phyloP scores from a whole-genome alignment of 2,329 filamentous ascomycete species.

The Byssothecium circinans region DNA sequence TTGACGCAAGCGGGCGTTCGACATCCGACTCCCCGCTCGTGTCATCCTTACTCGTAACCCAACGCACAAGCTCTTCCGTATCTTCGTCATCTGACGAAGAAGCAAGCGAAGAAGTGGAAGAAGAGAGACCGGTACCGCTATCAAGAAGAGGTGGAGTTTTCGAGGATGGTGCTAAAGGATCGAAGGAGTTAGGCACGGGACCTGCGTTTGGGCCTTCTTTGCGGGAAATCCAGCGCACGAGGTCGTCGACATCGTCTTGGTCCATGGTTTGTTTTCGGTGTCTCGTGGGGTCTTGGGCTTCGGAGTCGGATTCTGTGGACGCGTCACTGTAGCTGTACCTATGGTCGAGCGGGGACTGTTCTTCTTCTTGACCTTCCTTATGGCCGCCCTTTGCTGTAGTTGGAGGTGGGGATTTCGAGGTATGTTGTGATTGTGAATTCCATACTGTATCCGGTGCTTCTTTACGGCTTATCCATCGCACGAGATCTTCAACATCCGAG shows the following conservation, averaged over 20 bases:
- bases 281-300: slow-evolving; percentile 2
- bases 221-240: slow-evolving; percentile 29
- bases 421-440: not conserved
- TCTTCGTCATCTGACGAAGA: slow-evolving; percentile 5
- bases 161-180: not conserved
- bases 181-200: slow-evolving; percentile 4
- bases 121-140: not conserved
- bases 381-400: not conserved
- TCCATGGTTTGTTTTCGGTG: slow-evolving; percentile 10
- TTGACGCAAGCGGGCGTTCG: not conserved
- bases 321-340: slow-evolving; percentile 30
- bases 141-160: not conserved
- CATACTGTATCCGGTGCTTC: slow-evolving; percentile 9
- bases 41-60: slow-evolving; percentile 9
- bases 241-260: slow-evolving; percentile 27
- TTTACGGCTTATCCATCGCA: slow-evolving; percentile 28
- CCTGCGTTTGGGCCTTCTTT: slow-evolving; percentile 16
- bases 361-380: slow-evolving; percentile 1
- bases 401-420: not conserved
- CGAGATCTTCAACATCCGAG: slow-evolving; percentile 37
- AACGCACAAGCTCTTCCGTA: slow-evolving; percentile 6
- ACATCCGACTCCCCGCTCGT: slow-evolving; percentile 16
- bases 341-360: not conserved
- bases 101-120: not conserved
- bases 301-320: slow-evolving; percentile 34